Base-by-base conservation (phyloP, 371 early-diverging fungal species). In the Mortierella sp. region DNA sequence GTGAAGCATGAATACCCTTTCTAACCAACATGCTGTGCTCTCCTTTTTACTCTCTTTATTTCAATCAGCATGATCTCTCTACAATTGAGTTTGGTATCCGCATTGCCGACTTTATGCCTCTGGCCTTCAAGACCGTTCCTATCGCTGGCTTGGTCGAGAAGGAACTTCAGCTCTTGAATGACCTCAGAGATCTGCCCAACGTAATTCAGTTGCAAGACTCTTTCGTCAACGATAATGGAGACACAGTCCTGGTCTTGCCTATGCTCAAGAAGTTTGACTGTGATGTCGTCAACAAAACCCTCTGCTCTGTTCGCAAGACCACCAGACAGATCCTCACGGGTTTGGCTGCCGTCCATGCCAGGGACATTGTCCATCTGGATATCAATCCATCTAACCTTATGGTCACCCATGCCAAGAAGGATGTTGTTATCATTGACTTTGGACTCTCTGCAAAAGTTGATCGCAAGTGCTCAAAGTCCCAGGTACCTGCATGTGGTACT, bases 351-450 rank as follows among this genome's bases (percentile, higher is more conserved):
- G 72, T 90, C 57, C 91, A 91, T 62, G 77, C 68, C 62, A 77
- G 84, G 54, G 85, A 88, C 64, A 87, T 91, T 61, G 90, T 88
- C 32, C 93, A 93, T 66, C 77, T 93, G 64, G 93, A 93, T 75
- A 81, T 93, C 39, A 90, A 88, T 26, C 89, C 87, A 2, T 83
- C 90, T 60, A 92, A 93, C 78, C 66, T 93, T 37, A 90, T 91
- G 90, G 80, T 86, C 59, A 91, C 91, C 72, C 77, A 81, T 52
- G 85, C 86, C 49, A 59, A 83, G 43, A 86, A 84, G 70, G 84
- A 89, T 58, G 72, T 91, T 22, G 86, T 89, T 65, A 80, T 93
- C 63, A 93, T 93, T 22, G 93, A 92, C 77, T 92, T 91, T 84
- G 93, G 93, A 16, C 87, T 92, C 45, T 88, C 91, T 35, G 74